Conservation (phyloP, 352 stramenopile species). For the Phytopythium kandeliae region DNA sequence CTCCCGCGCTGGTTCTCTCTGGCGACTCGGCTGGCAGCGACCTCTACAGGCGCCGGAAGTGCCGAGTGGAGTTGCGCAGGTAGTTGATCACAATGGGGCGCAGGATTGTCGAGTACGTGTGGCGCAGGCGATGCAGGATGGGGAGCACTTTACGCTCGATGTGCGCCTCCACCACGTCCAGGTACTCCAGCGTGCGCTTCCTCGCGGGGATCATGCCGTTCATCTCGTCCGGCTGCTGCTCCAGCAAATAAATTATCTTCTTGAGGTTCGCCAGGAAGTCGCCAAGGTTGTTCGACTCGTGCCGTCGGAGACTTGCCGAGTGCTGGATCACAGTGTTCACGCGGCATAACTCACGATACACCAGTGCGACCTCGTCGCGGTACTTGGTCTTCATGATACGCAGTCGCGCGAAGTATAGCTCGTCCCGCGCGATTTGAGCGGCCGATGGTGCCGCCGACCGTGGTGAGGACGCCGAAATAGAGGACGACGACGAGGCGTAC, state of each 20-base stretch:
- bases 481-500: slow-evolving; percentile 3
- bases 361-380: slow-evolving; percentile 72
- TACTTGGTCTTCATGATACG: slow-evolving; percentile 67
- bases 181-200: slow-evolving; percentile 71
- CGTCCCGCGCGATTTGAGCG: slow-evolving; percentile 21
- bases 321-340: slow-evolving; percentile 80
- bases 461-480: slow-evolving; percentile 1
- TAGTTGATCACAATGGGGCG: slow-evolving; percentile 75
- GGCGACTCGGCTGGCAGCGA: background rate
- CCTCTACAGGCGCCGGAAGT: slow-evolving; percentile 31
- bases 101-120: slow-evolving; percentile 78
- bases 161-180: slow-evolving; percentile 79
- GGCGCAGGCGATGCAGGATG: slow-evolving; percentile 67
- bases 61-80: slow-evolving; percentile 59
- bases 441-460: slow-evolving; percentile 3
- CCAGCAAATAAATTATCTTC: slow-evolving; percentile 88
- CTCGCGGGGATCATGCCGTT: slow-evolving; percentile 65
- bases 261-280: slow-evolving; percentile 84
- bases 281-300: slow-evolving; percentile 78
- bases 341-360: slow-evolving; percentile 74
- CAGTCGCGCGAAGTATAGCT: slow-evolving; percentile 66
- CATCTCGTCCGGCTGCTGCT: slow-evolving; percentile 71
- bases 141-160: slow-evolving; percentile 81
- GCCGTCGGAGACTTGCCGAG: slow-evolving; percentile 59
- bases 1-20: background rate